Conservation (phyloP, 2,329 filamentous ascomycete species). For the Coniochaeta sp. region DNA sequence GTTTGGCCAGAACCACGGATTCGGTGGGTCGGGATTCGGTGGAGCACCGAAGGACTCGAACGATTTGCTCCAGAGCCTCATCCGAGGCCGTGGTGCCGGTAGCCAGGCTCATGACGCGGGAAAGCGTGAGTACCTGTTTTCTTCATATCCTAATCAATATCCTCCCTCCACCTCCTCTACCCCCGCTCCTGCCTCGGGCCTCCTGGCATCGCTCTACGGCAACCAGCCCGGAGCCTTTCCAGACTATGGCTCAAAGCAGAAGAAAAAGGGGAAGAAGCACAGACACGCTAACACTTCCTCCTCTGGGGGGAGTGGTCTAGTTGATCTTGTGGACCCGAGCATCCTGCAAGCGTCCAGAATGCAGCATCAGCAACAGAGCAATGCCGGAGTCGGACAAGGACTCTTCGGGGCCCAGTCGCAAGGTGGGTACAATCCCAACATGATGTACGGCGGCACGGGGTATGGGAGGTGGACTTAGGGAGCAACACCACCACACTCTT, state of each 20-base stretch:
- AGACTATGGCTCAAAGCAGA: conserved; percentile 93
- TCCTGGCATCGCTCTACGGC: conserved; percentile 88
- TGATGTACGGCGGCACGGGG: conserved; percentile 66
- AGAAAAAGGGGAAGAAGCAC: conserved; percentile 99
- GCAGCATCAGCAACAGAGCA: conserved; percentile 56
- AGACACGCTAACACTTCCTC: conserved; percentile 99
- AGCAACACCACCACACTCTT: conserved; percentile 2
- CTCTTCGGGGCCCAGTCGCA: conserved; percentile 81
- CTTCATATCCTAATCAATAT: conserved; percentile 84
- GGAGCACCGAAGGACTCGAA: conserved; percentile 63
- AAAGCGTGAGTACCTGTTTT: conserved; percentile 99
- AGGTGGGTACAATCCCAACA: conserved; percentile 89
- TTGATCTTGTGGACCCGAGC: conserved; percentile 99
- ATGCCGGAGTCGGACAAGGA: conserved; percentile 78
- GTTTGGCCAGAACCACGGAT: conserved; percentile 84
- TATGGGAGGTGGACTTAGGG: conserved; percentile 32
- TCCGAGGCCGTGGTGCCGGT: conserved; percentile 52
- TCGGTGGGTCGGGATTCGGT: conserved; percentile 65
- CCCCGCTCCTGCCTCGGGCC: conserved; percentile 64
- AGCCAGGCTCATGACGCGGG: conserved; percentile 72
- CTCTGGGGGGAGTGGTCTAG: conserved; percentile 97
- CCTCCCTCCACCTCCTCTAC: conserved; percentile 73
- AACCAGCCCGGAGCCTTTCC: conserved; percentile 78
- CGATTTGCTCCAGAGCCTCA: conserved; percentile 74
- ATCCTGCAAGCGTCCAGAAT: conserved; percentile 92